phyloP scores from a whole-genome alignment of 2,329 filamentous ascomycete genomes.

The Diaporthe helianthi region DNA sequence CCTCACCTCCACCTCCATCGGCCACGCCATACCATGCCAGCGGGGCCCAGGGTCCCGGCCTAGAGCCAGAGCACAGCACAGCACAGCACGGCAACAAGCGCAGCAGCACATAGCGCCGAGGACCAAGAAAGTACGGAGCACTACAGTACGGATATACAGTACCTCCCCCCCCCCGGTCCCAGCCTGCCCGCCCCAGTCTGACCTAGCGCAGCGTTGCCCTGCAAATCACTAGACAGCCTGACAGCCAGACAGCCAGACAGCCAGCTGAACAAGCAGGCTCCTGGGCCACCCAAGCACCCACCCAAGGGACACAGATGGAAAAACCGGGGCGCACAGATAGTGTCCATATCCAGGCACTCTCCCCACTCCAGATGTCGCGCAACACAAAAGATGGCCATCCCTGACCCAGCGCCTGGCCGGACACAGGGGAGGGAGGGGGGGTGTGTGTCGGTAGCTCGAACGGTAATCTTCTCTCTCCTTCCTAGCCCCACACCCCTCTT shows the following conservation, averaged over 20 bases:
- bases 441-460: background rate
- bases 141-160: too few species aligned
- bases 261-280: background rate
- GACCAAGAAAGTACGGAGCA: background rate
- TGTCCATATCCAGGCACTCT: background rate
- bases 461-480: background rate
- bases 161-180: too few species aligned
- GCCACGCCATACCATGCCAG: conserved; percentile 13
- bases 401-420: conserved; percentile 16
- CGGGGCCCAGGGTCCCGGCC: conserved; percentile 14
- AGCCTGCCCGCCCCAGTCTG: background rate
- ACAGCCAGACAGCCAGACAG: background rate
- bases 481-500: background rate
- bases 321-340: conserved; percentile 23
- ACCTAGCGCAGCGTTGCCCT: too few species aligned
- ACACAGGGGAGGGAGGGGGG: background rate
- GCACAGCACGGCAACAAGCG: too few species aligned
- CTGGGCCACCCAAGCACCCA: background rate
- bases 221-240: too few species aligned
- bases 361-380: background rate
- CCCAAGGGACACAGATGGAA: conserved; percentile 18
- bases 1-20: conserved; percentile 18
- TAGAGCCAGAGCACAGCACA: background rate
- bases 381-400: background rate
- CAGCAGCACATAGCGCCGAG: background rate